Conservation (phyloP, 495 filamentous ascomycete species). For the Daldinia caldariorum region DNA sequence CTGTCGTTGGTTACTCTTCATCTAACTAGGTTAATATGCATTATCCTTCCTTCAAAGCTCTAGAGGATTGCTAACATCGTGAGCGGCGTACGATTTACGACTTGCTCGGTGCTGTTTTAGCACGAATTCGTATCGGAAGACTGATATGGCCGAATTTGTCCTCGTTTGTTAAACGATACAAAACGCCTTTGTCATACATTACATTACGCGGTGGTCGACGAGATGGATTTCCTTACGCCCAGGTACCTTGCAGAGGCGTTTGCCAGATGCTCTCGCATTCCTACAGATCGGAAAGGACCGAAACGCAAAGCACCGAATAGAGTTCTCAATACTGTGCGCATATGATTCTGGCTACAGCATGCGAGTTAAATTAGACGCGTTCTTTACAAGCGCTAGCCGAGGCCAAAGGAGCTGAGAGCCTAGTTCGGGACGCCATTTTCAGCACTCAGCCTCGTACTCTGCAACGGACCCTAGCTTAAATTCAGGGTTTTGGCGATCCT, state of each 20-base stretch:
- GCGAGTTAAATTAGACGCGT: conserved; percentile 19
- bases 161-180: conserved; percentile 12
- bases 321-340: conserved; percentile 11
- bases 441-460: conserved; percentile 45
- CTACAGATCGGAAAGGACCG: conserved; percentile 36
- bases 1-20: conserved; percentile 8
- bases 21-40: not conserved
- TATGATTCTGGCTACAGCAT: conserved; percentile 11
- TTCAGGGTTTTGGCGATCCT: conserved; percentile 41
- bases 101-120: conserved; percentile 8
- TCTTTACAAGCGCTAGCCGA: conserved; percentile 30
- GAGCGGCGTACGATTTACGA: conserved; percentile 18
- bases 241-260: conserved; percentile 26
- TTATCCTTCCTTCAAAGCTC: conserved; percentile 12
- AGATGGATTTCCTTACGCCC: conserved; percentile 7
- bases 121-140: conserved; percentile 22
- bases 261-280: conserved; percentile 10
- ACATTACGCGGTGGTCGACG: conserved; percentile 16
- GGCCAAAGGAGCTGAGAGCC: conserved; percentile 43
- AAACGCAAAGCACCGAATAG: conserved; percentile 36
- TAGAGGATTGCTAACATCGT: conserved; percentile 18
- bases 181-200: conserved; percentile 26
- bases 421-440: conserved; percentile 31
- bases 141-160: conserved; percentile 29
- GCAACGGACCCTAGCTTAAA: conserved; percentile 37